Base-by-base conservation (phyloP, 2,329 filamentous ascomycete genomes). In the Fusarium humuli region DNA sequence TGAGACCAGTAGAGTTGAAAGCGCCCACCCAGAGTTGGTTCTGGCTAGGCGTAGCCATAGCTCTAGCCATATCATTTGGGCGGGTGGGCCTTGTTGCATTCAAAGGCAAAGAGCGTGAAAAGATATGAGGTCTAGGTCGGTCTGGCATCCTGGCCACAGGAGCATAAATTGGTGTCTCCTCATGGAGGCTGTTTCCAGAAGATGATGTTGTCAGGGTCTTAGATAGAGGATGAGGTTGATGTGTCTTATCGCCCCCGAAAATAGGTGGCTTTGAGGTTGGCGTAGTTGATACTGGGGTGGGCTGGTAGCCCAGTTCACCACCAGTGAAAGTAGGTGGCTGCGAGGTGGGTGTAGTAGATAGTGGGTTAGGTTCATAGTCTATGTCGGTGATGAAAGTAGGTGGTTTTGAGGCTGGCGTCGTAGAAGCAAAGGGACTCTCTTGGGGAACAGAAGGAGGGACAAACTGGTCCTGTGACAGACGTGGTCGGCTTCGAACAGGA, bases 1-100 rank as follows among this genome's bases (percentile, higher is more conserved):
- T 91, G 29, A 99, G 84, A 2, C 95, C 94, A 1, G 96, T 98
- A 2, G 96, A 98, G 85, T 94, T 94, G 81, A 98, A 98, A 9
- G 94, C 94, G 42, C 92, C 90, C 32, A 92, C 91, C 59, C 92
- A 86, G 23, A 94, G 92, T 76, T 76, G 75, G 1, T 75, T 69
- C 11, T 77, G 78, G 52, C 72, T 78, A 84, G 92, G 42, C 85
- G 91, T 71, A 61, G 73, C 79, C 52, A 80, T 72, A 14, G 71
- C 70, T 57, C 73, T 77, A 44, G 68, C 73, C 25, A 76, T 71
- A 20, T 81, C 80, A 54, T 75, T 73, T 20, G 77, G 54, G 16
- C 78, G 77, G 14, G 75, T 76, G 29, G 80, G 80, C 49, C 80
- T 71, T n/a, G 76, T 80, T 14, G 80, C 79, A 52, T 80, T 79